Conservation (phyloP, 2,329 filamentous ascomycete genomes). For the Blastomyces emzantsi region DNA sequence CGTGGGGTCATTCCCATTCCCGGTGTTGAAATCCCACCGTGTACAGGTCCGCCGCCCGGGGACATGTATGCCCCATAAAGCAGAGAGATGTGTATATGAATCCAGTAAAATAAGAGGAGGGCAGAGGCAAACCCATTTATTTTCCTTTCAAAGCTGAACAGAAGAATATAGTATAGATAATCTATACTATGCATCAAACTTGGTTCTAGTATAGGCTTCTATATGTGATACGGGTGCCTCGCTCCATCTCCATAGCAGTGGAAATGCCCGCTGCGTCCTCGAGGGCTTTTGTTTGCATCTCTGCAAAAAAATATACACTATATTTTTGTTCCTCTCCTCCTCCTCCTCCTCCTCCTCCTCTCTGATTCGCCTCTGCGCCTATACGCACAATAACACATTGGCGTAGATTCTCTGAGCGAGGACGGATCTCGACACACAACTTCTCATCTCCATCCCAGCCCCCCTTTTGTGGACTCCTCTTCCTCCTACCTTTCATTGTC, state of each 20-base stretch:
- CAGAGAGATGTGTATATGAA: neutral
- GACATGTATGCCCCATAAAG: neutral
- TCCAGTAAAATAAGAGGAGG: neutral
- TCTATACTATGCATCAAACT: neutral
- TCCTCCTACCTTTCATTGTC: slow-evolving; percentile 9
- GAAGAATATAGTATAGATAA: neutral
- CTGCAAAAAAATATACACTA: neutral
- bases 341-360: no score
- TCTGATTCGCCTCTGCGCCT: neutral
- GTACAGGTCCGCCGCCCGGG: neutral
- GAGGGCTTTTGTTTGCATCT: neutral
- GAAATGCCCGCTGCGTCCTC: no score
- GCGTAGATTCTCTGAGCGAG: neutral
- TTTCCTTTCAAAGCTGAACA: neutral
- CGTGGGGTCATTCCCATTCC: neutral
- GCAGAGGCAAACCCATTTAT: neutral
- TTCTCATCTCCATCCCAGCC: neutral
- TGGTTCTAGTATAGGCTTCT: neutral
- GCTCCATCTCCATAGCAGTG: neutral
- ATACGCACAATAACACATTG: neutral
- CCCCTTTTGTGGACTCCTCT: neutral
- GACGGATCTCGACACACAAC: neutral
- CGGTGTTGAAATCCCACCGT: no score
- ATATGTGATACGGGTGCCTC: neutral
- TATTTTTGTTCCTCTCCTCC: neutral